Evolutionary conservation across 2,329 filamentous ascomycete genomes (phyloP).

Genomic region (Cladorrhinum sp.): DNA sequence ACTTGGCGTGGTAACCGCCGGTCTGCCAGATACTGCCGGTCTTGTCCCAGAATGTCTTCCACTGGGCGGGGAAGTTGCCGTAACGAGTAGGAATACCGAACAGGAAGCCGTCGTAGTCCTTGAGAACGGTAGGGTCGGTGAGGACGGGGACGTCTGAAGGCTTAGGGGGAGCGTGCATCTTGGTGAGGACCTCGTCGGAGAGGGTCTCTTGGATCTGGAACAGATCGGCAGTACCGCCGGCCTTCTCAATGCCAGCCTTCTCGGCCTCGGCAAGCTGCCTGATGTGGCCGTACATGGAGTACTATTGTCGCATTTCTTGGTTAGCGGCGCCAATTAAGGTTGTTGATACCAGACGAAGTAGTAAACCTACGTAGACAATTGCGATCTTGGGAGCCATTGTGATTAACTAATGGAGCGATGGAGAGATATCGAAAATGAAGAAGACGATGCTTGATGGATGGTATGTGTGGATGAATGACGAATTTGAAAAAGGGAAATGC

Average conservation of each 20-base stretch:
- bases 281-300: constrained; percentile 94
- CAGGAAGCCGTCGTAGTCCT: constrained; percentile 81
- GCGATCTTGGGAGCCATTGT: constrained; percentile 88
- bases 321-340: neutral
- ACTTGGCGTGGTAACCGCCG: constrained; percentile 81
- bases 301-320: constrained; percentile 50
- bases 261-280: constrained; percentile 80
- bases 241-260: constrained; percentile 83
- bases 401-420: constrained; percentile 28
- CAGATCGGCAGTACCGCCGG: constrained; percentile 76
- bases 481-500: neutral
- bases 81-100: constrained; percentile 94
- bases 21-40: constrained; percentile 79
- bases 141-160: constrained; percentile 62
- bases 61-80: constrained; percentile 96
- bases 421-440: neutral
- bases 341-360: neutral
- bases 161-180: constrained; percentile 90
- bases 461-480: neutral
- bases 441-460: neutral
- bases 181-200: constrained; percentile 71
- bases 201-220: constrained; percentile 91
- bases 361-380: constrained; percentile 74
- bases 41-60: constrained; percentile 89
- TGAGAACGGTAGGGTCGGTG: constrained; percentile 56